Evolutionary conservation across 306 rosid species (phyloP).

Genomic region (Delonix regia): DNA sequence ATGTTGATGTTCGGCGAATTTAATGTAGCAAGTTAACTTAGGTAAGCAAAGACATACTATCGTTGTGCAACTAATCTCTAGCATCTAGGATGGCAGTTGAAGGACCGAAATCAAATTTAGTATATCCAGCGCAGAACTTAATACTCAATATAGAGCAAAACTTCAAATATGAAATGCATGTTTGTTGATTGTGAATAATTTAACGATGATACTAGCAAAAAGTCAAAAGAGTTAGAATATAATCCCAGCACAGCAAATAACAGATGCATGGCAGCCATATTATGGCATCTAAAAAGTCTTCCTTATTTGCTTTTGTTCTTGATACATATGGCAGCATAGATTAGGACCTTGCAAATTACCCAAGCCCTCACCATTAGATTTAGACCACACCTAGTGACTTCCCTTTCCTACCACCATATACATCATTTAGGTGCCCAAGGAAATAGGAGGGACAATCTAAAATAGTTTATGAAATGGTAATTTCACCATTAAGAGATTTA

Average conservation of each 20-base stretch:
- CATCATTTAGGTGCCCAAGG: constrained; percentile 8
- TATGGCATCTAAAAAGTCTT: background rate
- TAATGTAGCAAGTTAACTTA: constrained; percentile 23
- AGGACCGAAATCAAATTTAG: constrained; percentile 17
- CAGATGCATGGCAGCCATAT: constrained; percentile 8
- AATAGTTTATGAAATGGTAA: background rate
- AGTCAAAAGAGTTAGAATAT: constrained; percentile 10
- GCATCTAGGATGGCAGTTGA: constrained; percentile 13
- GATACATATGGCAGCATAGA: background rate
- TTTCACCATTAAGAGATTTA: background rate
- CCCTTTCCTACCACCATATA: background rate
- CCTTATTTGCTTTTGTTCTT: background rate
- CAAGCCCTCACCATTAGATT: background rate
- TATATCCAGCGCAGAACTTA: constrained; percentile 16
- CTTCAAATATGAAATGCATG: background rate
- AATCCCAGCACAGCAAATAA: background rate
- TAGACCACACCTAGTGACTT: background rate
- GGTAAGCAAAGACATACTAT: constrained; percentile 23
- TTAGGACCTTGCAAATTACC: background rate
- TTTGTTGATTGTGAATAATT: constrained; percentile 9
- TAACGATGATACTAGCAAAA: background rate
- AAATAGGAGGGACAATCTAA: background rate
- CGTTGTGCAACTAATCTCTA: constrained; percentile 26
- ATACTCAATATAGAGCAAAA: background rate
- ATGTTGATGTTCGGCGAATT: constrained; percentile 14